phyloP scores from a whole-genome alignment of 257 asterid genomes.

The Nicotiana attenuata region DNA sequence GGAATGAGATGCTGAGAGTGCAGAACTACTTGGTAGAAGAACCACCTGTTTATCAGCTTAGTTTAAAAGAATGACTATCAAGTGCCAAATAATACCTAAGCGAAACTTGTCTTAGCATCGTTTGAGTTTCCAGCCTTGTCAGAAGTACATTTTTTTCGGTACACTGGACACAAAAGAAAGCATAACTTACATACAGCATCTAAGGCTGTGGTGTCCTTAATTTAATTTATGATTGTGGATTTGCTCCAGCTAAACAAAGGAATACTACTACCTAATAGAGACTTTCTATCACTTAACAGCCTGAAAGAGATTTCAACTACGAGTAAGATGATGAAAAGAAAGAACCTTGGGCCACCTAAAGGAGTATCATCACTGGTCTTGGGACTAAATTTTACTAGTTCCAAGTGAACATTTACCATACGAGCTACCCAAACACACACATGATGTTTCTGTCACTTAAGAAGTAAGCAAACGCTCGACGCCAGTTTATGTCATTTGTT shows the following conservation, averaged over 20 bases:
- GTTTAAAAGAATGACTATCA: not conserved
- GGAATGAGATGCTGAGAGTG: not conserved
- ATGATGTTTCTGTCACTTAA: not conserved
- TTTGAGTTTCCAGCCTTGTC: not conserved
- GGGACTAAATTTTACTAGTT: not conserved
- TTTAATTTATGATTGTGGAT: not conserved
- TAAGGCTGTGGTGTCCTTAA: not conserved
- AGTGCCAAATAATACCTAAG: not conserved
- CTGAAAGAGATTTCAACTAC: not conserved
- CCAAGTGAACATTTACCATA: not conserved
- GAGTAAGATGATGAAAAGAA: not conserved
- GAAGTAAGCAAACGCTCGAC: not conserved
- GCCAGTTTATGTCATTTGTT: not conserved
- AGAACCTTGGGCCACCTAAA: not conserved
- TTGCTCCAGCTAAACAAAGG: not conserved
- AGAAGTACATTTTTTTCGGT: not conserved
- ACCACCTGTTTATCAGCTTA: not conserved
- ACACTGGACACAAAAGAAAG: not conserved
- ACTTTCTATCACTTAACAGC: not conserved
- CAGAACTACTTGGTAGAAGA: not conserved
- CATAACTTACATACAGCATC: not conserved
- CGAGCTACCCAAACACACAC: not conserved
- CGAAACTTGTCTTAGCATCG: not conserved
- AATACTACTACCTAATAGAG: not conserved
- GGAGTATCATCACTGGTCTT: not conserved